Evolutionary conservation across 768 basidiomycete species (phyloP), one percentile per base, ranked within the genome.

Genomic region (Tylopilus plumbeoviolaceoides): DNA sequence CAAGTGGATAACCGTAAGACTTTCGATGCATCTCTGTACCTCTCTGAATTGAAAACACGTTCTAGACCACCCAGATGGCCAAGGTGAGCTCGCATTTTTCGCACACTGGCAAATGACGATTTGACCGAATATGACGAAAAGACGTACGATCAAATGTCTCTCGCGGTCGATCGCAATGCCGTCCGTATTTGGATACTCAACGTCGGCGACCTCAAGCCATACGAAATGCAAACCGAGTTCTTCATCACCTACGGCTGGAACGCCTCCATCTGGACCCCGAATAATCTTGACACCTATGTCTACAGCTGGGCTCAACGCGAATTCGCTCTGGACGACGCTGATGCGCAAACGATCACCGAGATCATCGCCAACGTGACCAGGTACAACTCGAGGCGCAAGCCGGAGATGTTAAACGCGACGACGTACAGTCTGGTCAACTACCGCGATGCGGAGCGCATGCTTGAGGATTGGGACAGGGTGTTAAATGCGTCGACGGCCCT

Each of bases 361-460:
- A 36, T 36, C 35, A 36, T 36, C 5, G 35, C 35, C 35, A 36
- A 36, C 35, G 14, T 36, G 35, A 36, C 35, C 35, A 36, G 15
- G 35, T 36, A 17, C 35, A 36, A 17, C 35, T 36, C 15, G 35
- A 36, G 35, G 35, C 35, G 35, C 14, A 17, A 17, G 35, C 7
- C 12, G 6, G 35, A 36, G 35, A 17, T 17, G 17, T 36, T 36
- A 5, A 36, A 36, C 17, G 15, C 35, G 15, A 36, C 35, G 35
- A 17, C 35, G 35, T 36, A 36, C 35, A 36, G 35, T 36, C 35
- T 17, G 57, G 73, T 74, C 44, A 82, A 85, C 63, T 88, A 87
- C 64, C 38, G 44, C 21, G 39, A 52, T 12, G 17, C 38, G 12
- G 44, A 52, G 15, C 31, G 23, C 15, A 47, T 47, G 33, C 31